Evolutionary conservation across 345 rosid species (phyloP).

Genomic region (Pseudoturritis turrita): DNA sequence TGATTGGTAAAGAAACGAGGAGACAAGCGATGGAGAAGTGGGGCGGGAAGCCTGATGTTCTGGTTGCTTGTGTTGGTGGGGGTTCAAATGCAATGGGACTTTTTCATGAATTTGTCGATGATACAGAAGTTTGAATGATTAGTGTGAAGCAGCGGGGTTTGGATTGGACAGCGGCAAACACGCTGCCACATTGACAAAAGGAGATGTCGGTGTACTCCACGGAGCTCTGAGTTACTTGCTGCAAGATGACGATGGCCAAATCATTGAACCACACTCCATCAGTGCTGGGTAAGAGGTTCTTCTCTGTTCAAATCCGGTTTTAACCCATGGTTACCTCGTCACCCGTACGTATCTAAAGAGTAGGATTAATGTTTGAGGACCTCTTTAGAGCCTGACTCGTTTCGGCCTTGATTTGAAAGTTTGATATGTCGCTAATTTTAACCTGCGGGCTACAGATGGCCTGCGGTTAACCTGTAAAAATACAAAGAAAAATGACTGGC

Average conservation of each 20-base stretch:
- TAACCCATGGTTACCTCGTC: too few relatives aligned
- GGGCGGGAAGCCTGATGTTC: constrained; percentile 96
- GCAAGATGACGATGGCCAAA: constrained; percentile 95
- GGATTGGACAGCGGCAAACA: constrained; percentile 96
- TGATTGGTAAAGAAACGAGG: constrained; percentile 90
- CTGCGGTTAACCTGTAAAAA: too few relatives aligned
- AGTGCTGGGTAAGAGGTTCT: constrained; percentile 96
- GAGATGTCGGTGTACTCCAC: constrained; percentile 89
- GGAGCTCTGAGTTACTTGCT: constrained; percentile 97
- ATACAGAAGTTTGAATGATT: constrained; percentile 67
- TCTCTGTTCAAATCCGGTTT: too few relatives aligned
- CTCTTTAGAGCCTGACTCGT: too few relatives aligned
- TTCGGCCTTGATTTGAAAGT: too few relatives aligned
- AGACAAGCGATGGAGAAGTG: constrained; percentile 83
- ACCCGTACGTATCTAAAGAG: too few relatives aligned
- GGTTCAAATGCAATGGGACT: constrained; percentile 98
- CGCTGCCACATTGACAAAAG: constrained; percentile 88
- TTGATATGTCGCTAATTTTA: too few relatives aligned
- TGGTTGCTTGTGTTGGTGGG: constrained; percentile 94
- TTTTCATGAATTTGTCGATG: constrained; percentile 83
- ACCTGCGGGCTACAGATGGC: too few relatives aligned
- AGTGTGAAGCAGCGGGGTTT: constrained; percentile 95
- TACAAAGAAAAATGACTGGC: too few relatives aligned
- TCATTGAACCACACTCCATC: constrained; percentile 89
- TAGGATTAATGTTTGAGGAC: too few relatives aligned